These are phyloP conservation scores for Agaricus blazei DNA, from an alignment of 768 basidiomycete genomes.

Conservation along the genomic window DNA sequence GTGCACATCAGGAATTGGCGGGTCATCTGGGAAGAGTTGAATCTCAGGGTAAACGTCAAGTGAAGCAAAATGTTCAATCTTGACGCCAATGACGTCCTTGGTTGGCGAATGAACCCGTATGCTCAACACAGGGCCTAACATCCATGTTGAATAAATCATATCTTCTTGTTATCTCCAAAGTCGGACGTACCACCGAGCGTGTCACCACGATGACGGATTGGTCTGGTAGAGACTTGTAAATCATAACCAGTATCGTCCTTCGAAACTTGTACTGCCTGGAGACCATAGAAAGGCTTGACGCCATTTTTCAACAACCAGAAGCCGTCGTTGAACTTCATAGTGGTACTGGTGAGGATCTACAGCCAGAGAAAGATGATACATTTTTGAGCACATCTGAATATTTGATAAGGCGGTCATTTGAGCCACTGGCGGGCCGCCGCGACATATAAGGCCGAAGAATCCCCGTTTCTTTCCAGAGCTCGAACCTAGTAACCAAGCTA, in stretches of 20 bases:
- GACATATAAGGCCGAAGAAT: background rate
- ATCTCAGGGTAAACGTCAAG: slow-evolving; percentile 41
- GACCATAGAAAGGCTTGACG: slow-evolving; percentile 53
- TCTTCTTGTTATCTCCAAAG: background rate
- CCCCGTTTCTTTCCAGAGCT: background rate
- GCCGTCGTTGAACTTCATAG: slow-evolving; percentile 72
- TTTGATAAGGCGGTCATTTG: slow-evolving; percentile 3
- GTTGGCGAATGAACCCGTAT: slow-evolving; percentile 51
- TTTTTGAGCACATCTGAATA: slow-evolving; percentile 4
- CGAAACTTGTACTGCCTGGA: slow-evolving; percentile 52
- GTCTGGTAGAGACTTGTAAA: slow-evolving; percentile 55
- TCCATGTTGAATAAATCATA: background rate
- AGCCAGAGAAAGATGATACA: background rate
- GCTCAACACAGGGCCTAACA: slow-evolving; percentile 42
- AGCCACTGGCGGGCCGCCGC: slow-evolving; percentile 2
- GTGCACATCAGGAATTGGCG: slow-evolving; percentile 38
- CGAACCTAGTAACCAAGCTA: background rate
- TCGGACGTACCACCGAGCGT: slow-evolving; percentile 46
- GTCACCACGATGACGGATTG: slow-evolving; percentile 59
- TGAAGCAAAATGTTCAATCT: slow-evolving; percentile 49
- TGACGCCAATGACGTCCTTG: slow-evolving; percentile 50
- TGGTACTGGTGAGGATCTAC: background rate
- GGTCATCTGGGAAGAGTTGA: slow-evolving; percentile 57
- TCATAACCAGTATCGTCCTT: slow-evolving; percentile 43
- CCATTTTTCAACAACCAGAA: slow-evolving; percentile 66